Conservation (phyloP, 2,329 filamentous ascomycete genomes). For the Fusarium sororula region DNA sequence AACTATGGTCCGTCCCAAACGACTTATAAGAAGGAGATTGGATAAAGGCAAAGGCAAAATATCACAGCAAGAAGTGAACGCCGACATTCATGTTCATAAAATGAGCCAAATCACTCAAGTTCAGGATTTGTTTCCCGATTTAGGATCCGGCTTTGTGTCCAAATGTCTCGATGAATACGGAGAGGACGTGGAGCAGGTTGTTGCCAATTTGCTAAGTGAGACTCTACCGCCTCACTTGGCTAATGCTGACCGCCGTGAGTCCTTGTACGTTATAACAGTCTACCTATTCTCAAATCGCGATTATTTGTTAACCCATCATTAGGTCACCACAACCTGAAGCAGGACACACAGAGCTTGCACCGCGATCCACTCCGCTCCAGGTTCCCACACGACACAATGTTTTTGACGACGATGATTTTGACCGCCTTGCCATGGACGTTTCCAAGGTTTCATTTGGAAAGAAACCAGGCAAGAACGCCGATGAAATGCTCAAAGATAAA, state of each 20-base stretch:
- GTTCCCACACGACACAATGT: constrained; percentile 73
- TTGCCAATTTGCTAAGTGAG: constrained; percentile 82
- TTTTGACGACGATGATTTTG: constrained; percentile 83
- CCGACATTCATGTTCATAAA: constrained; percentile 76
- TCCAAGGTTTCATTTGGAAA: constrained; percentile 84
- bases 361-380: constrained; percentile 66
- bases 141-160: constrained; percentile 84
- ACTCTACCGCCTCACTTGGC: constrained; percentile 76
- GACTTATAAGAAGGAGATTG: constrained; percentile 61
- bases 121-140: constrained; percentile 91
- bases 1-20: constrained; percentile 59
- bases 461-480: constrained; percentile 70
- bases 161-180: constrained; percentile 81
- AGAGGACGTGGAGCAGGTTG: constrained; percentile 80
- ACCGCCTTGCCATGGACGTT: constrained; percentile 72
- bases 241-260: constrained; percentile 69
- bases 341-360: constrained; percentile 56
- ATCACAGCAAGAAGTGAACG: constrained; percentile 49
- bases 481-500: constrained; percentile 74
- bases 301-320: constrained; percentile 26
- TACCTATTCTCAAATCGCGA: not conserved
- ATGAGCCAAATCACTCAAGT: constrained; percentile 88
- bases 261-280: constrained; percentile 58
- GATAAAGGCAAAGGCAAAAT: constrained; percentile 72
- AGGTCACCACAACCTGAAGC: constrained; percentile 44